Conservation (phyloP, 352 stramenopile species). For the Globisporangium alternatum region DNA sequence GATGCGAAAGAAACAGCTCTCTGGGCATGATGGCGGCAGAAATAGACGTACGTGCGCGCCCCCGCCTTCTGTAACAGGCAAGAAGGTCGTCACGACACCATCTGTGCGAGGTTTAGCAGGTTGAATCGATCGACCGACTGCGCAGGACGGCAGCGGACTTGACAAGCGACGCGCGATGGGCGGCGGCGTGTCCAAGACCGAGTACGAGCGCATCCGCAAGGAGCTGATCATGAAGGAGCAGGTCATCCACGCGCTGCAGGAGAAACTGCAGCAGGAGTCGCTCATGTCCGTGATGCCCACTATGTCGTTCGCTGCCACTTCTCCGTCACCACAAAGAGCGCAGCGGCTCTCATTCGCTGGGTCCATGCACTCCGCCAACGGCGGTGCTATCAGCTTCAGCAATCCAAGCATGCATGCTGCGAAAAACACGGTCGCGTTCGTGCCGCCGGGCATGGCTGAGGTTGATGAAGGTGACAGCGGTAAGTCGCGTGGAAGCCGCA, state of each 20-base stretch:
- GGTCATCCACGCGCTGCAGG: conserved; percentile 61
- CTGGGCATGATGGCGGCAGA: no score
- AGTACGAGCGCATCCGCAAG: conserved; percentile 72
- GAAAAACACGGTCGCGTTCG: conserved; percentile 1
- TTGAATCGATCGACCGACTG: no score
- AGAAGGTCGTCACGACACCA: no score
- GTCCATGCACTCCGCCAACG: conserved; percentile 15
- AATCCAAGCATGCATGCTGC: not conserved
- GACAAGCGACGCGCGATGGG: conserved; percentile 33
- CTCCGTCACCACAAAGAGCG: conserved; percentile 10
- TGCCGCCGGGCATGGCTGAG: not conserved
- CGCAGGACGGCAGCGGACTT: not conserved
- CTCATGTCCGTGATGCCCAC: not conserved
- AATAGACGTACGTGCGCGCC: no score
- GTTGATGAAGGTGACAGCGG: not conserved
- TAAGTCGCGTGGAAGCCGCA: conserved; percentile 10
- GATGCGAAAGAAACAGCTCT: no score
- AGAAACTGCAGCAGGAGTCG: conserved; percentile 31
- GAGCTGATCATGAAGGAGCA: conserved; percentile 69
- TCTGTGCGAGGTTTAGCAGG: no score
- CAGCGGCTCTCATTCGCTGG: conserved; percentile 22
- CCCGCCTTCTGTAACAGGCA: no score
- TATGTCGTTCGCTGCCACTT: not conserved
- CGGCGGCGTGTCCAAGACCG: conserved; percentile 64
- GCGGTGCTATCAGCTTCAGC: not conserved